Evolutionary conservation across 192 early-diverging fungal genomes (phyloP), one percentile per base, ranked within the genome.

Genomic region (Coemansia sp.): DNA sequence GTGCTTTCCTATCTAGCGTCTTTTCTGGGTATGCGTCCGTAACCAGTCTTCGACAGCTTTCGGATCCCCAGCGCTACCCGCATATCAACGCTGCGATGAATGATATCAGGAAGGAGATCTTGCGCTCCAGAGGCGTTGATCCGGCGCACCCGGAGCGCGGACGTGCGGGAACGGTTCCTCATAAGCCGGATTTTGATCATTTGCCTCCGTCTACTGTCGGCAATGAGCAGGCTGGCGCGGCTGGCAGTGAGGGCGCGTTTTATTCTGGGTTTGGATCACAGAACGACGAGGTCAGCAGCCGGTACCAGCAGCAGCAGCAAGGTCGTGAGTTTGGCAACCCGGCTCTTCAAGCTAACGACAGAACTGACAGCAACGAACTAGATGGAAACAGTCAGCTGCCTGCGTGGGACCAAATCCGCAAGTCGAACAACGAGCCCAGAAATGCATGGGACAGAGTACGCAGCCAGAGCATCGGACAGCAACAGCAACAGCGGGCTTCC

Each of bases 361-460:
- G 42, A 50, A 60, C 5, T 55, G 31, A 59, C 29, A 48, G 28
- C 58, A 49, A 20, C 28, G 38, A 14, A 7, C 31, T 56, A 16
- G 45, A 28, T 17, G 42, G 14, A 52, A 50, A 30, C 52, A 34
- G 32, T 38, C 50, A 54, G 36, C 4, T 2, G 25, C 66, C 77
- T 25, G 49, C 73, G 5, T 79, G 77, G 77, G 66, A 73, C 52
- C 25, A 59, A 0, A 63, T 73, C 11, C 77, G 77, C 52, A 67
- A 45, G 34, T 20, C 42, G 0, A 63, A 50, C 17, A 29, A 54
- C 17, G 8, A 40, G 17, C 61, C 48, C 16, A 31, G 40, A 7
- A 69, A 60, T 49, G 60, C 76, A 0, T 78, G 76, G 76, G 64
- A 69, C 33, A 68, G 40, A 33, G 36, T 78, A 48, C 76, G 76